Conservation (phyloP, 257 asterid species). For the Petunia axillaris region DNA sequence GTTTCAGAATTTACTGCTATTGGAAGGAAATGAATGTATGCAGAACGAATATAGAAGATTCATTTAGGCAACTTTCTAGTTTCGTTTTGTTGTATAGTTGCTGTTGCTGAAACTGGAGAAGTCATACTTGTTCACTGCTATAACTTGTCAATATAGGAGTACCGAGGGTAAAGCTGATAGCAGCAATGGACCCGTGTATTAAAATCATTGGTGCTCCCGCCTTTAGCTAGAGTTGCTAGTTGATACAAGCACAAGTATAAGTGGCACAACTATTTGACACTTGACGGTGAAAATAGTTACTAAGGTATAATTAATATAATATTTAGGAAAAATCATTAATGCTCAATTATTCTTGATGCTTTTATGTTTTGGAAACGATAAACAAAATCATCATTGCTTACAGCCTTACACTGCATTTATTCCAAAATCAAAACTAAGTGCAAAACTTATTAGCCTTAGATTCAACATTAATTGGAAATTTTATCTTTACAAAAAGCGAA, state of each 20-base stretch:
- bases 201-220: background rate
- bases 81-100: background rate
- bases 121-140: background rate
- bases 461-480: background rate
- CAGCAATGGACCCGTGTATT: background rate
- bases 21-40: background rate
- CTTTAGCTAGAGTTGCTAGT: conserved; percentile 3
- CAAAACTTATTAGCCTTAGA: background rate
- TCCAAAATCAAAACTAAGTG: background rate
- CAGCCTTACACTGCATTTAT: background rate
- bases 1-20: background rate
- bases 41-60: background rate
- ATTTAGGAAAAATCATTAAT: background rate
- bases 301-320: background rate
- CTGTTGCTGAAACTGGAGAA: background rate
- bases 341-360: background rate
- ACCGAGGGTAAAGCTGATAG: background rate
- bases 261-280: background rate
- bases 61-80: background rate
- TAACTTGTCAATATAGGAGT: conserved; percentile 1
- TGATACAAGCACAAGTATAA: background rate
- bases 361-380: background rate
- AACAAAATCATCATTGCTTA: background rate
- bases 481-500: background rate
- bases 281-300: background rate